Evolutionary conservation across 192 early-diverging fungal genomes (phyloP).

Genomic region (Cetraspora pellucida): DNA sequence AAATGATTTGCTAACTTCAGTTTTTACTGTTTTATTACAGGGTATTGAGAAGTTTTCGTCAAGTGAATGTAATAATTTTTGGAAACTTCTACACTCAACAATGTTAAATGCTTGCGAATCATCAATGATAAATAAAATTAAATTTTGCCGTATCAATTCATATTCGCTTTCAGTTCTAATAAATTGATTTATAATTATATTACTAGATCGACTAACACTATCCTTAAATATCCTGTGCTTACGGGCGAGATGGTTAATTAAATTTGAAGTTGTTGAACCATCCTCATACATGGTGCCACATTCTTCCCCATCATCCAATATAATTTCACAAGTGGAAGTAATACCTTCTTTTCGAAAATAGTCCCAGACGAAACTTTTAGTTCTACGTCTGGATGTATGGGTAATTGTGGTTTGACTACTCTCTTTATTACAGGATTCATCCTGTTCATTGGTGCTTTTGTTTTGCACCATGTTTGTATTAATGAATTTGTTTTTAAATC

Average conservation of each 20-base stretch:
- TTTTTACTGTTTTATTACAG: not conserved
- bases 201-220: not conserved
- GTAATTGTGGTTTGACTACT: no score
- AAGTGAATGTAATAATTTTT: not conserved
- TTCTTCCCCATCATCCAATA: not conserved
- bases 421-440: no score
- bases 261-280: slow-evolving; percentile 1
- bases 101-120: not conserved
- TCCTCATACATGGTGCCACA: not conserved
- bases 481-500: no score
- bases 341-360: not conserved
- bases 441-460: no score
- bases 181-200: not conserved
- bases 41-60: not conserved
- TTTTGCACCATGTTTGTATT: no score
- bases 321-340: not conserved
- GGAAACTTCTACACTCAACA: not conserved
- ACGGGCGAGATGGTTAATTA: not conserved
- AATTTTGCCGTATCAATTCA: not conserved
- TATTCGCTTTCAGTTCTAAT: not conserved
- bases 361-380: not conserved
- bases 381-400: no score
- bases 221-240: not conserved
- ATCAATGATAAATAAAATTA: not conserved
- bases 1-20: not conserved